Conservation (phyloP, 768 basidiomycete genomes). For the Lyophyllum shimeji region DNA sequence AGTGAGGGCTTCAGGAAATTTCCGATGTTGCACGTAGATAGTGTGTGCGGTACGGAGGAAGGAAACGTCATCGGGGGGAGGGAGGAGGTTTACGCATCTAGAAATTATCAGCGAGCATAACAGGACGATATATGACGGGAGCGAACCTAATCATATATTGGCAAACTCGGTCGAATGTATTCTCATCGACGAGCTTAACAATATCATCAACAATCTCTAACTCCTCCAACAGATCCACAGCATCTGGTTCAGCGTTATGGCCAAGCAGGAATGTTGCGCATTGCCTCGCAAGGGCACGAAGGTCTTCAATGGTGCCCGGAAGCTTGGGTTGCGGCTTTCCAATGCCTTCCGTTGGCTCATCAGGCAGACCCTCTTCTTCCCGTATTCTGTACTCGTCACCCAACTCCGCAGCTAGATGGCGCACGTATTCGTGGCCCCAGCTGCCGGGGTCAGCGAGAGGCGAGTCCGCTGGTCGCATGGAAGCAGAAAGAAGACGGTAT, state of each 20-base stretch:
- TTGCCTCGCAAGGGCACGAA: conserved; percentile 74
- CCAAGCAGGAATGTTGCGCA: conserved; percentile 87
- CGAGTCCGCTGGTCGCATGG: conserved; percentile 61
- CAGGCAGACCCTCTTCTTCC: conserved; percentile 45
- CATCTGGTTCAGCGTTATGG: conserved; percentile 98
- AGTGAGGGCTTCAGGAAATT: conserved; percentile 88
- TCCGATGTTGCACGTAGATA: conserved; percentile 84
- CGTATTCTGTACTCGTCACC: conserved; percentile 86
- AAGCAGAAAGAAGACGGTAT: conserved; percentile 84
- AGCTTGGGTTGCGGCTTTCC: conserved; percentile 32
- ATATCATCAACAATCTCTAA: conserved; percentile 87
- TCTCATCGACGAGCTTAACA: conserved; percentile 75
- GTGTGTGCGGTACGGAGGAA: conserved; percentile 88
- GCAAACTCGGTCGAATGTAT: conserved; percentile 88
- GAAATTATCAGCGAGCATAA: neutral
- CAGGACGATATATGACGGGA: conserved; percentile 4
- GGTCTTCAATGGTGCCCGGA: conserved; percentile 68
- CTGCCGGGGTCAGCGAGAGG: conserved; percentile 86
- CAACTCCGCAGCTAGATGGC: conserved; percentile 94
- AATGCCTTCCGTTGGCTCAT: conserved; percentile 22
- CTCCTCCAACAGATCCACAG: conserved; percentile 93
- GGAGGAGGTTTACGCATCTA: conserved; percentile 86
- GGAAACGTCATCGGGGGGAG: conserved; percentile 87
- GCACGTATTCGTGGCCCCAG: conserved; percentile 99
- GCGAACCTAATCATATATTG: conserved; percentile 92